Evolutionary conservation across 352 stramenopile genomes (phyloP).

Genomic region (Thalassiosira exigua): DNA sequence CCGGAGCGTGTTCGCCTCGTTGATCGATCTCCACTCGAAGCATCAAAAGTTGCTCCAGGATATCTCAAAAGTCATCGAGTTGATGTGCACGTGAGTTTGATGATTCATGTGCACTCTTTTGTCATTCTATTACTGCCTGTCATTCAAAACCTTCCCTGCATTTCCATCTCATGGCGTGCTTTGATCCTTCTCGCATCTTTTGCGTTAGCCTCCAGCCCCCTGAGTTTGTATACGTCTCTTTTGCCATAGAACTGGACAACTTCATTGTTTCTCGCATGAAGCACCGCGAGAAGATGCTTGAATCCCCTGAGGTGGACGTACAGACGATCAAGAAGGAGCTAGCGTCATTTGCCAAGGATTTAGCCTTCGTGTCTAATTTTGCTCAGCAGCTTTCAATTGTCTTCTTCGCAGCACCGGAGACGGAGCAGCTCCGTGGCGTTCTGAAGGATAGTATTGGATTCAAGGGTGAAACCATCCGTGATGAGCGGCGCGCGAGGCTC

Average conservation of each 20-base stretch:
- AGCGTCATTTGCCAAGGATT: conserved; percentile 57
- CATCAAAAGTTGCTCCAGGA: conserved; percentile 74
- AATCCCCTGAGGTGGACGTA: conserved; percentile 34
- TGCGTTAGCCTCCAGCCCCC: conserved; percentile 69
- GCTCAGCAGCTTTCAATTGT: conserved; percentile 80
- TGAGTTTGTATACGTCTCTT: conserved; percentile 84
- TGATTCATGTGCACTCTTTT: conserved; percentile 12
- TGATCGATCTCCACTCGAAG: conserved; percentile 78
- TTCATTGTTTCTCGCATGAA: conserved; percentile 64
- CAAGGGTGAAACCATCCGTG: conserved; percentile 48
- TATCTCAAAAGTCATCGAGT: conserved; percentile 77
- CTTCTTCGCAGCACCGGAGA: conserved; percentile 78
- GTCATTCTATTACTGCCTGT: no score
- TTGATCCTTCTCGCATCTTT: background rate
- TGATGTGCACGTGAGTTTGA: conserved; percentile 75
- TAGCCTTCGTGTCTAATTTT: conserved; percentile 82
- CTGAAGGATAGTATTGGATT: conserved; percentile 78
- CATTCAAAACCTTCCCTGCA: no score
- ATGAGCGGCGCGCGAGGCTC: conserved; percentile 58
- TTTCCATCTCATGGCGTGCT: no score
- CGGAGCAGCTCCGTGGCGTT: conserved; percentile 59
- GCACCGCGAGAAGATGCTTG: conserved; percentile 38
- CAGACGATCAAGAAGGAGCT: conserved; percentile 52
- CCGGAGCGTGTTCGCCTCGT: conserved; percentile 77
- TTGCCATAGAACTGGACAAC: conserved; percentile 78